Percentiles rank a stretch among this genome's conserved stretches.
These are phyloP conservation scores for Hemileccinum impolitum DNA, from an alignment of 768 basidiomycete genomes.

Conservation along the genomic window DNA sequence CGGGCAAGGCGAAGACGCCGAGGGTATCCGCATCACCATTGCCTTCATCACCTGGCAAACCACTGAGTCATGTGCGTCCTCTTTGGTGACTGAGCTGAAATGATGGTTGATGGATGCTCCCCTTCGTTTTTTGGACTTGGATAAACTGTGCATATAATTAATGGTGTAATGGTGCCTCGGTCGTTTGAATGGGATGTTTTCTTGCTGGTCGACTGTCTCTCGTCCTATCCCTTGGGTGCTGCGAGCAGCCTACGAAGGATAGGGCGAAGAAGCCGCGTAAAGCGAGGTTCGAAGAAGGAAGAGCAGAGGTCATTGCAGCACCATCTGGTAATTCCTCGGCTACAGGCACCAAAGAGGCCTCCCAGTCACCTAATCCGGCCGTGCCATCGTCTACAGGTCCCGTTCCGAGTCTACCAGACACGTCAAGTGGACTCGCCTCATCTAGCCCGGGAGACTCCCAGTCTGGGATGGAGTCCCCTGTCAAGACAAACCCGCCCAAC, in stretches of 20 bases:
- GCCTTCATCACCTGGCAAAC: conserved; percentile 53
- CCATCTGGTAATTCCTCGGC: background rate
- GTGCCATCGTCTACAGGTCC: conserved; percentile 1
- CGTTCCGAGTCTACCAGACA: conserved; percentile 1
- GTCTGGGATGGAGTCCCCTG: background rate
- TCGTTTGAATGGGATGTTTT: conserved; percentile 27
- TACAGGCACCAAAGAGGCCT: background rate
- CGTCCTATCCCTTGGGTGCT: conserved; percentile 5
- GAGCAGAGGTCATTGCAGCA: background rate
- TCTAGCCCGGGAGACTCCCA: conserved; percentile 1
- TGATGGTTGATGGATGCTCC: conserved; percentile 39
- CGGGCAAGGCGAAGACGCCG: conserved; percentile 21
- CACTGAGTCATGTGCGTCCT: conserved; percentile 85
- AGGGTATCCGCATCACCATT: conserved; percentile 23
- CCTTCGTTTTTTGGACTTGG: conserved; percentile 12
- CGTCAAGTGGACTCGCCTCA: background rate
- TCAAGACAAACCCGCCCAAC: conserved; percentile 4
- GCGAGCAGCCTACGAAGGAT: conserved; percentile 66
- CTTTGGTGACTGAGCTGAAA: conserved; percentile 56
- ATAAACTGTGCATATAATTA: conserved; percentile 27
- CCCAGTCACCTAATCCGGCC: conserved; percentile 1
- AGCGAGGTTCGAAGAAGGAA: conserved; percentile 23
- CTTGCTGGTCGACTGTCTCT: conserved; percentile 12
- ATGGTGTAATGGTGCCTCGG: conserved; percentile 28
- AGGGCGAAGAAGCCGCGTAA: conserved; percentile 68